Base-by-base conservation (phyloP, 176 grass and related monocot genomes). In the Zea luxurians region DNA sequence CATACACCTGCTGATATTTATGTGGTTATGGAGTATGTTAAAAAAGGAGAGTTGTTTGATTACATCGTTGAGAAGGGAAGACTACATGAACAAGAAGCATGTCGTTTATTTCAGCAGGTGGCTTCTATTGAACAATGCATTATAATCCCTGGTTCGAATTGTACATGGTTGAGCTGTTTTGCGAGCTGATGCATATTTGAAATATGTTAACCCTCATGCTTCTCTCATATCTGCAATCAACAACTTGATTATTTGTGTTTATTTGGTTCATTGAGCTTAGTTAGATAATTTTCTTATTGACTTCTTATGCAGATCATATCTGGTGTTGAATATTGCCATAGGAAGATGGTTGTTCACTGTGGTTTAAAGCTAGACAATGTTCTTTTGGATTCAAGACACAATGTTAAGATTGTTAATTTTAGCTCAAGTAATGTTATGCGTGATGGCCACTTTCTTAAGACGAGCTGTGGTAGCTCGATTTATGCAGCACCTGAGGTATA, bases 21-120 rank as follows among this genome's bases (percentile, higher is more conserved):
- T 78, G 81, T 91, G 74, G 92, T 95, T 58, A 95, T 95, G 89
- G 92, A 95, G 78, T 87, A 95, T 85, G 89, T 91, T 55, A 91
- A 91, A 73, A 89, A 78, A 47, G 92, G 92, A 27, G 92, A 95
- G 62, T 69, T 95, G 7, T 95, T 91, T 55, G 89, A 95, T 84
- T 91, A 95, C 73, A 89, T 95, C 7, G 89, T 91, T 76, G 92
- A 95, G 61, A 95, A 91, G 42, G 92, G 92, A 73, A 89, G 89
- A 40, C 68, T 95, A 4, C 83, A 89, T 42, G 89, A 95, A 82
- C 83, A 89, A 50, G 92, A 95, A 69, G 92, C 92, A 72, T 86
- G 92, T 4, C 84, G 73, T 15, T 91, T 95, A 73, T 91, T 95
- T 53, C 92, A 95, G 83, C 92, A 95, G 89, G 92, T 89, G 86